Base-by-base conservation (phyloP, 306 rosid genomes). In the Echinosophora koreensis region DNA sequence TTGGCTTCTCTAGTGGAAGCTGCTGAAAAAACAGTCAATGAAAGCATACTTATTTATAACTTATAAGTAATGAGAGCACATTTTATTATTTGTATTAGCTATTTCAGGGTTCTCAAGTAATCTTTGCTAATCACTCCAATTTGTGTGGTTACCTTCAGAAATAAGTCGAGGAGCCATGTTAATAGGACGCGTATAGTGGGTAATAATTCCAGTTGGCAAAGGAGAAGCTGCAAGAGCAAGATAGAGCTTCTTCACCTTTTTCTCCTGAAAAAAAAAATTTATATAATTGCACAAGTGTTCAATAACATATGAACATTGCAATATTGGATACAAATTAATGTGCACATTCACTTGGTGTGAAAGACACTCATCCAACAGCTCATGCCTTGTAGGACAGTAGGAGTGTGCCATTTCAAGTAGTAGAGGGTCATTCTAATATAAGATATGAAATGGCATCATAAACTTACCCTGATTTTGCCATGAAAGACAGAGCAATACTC, bases 211-310 rank as follows among this genome's bases (percentile, higher is more conserved):
- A 55, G 59, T 58, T 66, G 93, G 91, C 74, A 89, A 54, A 49
- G 97, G 91, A 83, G 92, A 90, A 71, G 96, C 90, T 52, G 92
- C 92, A 78, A 95, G 97, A 80, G 97, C 96, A 66, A 88, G 91
- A 87, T 95, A 95, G 82, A 90, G 89, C 82, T 95, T 95, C 88
- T 86, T 90, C 85, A 95, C 97, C 73, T 86, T 86, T 80, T 88
- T 95, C 83, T 89, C 97, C 98, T 95, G 85, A 34, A 77, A 30
- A 28, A 80, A 41, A 22, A n/a, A n/a, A n/a, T n/a, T n/a, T 22
- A 30, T 30, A 18, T 12, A 60, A 13, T 65, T 58, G 7, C 27
- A 61, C 62, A 57, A 62, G 27, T 28, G 28, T 12, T 74, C 70
- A 51, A 60, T 71, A 65, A 68, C 37, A 38, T 12, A 28, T 38